These are phyloP conservation scores for Citeromyces siamensis DNA, from an alignment of 1,139 yeast genomes.

Conservation along the genomic window DNA sequence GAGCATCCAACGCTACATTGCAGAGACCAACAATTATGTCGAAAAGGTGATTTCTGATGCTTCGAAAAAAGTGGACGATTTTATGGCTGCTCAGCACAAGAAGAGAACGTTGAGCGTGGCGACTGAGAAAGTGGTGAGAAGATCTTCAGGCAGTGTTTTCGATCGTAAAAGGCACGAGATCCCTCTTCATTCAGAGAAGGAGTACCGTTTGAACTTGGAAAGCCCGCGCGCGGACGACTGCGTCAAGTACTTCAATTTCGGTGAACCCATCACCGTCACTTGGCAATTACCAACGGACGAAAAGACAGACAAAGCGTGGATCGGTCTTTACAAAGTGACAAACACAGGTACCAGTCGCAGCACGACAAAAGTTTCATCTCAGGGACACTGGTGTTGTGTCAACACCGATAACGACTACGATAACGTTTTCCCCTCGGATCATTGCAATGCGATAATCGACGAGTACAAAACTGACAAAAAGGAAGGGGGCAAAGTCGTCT, in stretches of 20 bases:
- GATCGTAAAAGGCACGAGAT: not conserved
- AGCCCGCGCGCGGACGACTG: conserved; percentile 8
- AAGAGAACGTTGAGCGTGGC: conserved; percentile 14
- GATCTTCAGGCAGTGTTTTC: conserved; percentile 6
- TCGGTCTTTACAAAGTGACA: conserved; percentile 59
- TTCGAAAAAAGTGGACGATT: conserved; percentile 19
- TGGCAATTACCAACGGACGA: conserved; percentile 44
- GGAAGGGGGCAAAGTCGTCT: conserved; percentile 37
- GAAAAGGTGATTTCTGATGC: conserved; percentile 24
- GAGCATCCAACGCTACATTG: conserved; percentile 13
- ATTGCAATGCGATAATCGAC: not conserved
- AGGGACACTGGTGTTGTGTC: conserved; percentile 60
- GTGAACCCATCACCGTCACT: conserved; percentile 40
- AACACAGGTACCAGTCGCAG: conserved; percentile 50
- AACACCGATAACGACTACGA: conserved; percentile 3
- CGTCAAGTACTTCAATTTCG: conserved; percentile 24
- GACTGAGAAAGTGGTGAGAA: conserved; percentile 3
- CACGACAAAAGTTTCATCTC: conserved; percentile 49
- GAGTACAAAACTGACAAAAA: conserved; percentile 5
- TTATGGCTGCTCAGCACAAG: conserved; percentile 13
- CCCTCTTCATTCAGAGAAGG: conserved; percentile 4
- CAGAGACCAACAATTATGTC: conserved; percentile 20
- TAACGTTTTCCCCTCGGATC: conserved; percentile 4
- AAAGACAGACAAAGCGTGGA: conserved; percentile 43
- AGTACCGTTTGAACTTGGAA: conserved; percentile 7